Evolutionary conservation across 352 stramenopile genomes (phyloP).

Genomic region (Phytophthora citrophthora): DNA sequence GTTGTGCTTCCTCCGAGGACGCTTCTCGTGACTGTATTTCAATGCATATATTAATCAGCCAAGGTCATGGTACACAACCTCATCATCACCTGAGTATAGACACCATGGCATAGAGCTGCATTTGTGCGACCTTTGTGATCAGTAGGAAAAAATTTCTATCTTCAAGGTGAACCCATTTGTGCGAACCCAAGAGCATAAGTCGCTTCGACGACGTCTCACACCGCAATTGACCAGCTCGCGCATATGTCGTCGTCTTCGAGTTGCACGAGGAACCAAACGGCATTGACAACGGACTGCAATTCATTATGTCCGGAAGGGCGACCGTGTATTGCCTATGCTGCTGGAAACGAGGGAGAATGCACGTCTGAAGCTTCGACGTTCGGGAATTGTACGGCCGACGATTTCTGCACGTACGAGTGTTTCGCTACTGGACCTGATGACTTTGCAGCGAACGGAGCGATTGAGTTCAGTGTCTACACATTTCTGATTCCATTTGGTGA

Average conservation of each 20-base stretch:
- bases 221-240: slow-evolving; percentile 4
- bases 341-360: slow-evolving; percentile 15
- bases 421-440: slow-evolving; percentile 59
- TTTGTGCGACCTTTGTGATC: background rate
- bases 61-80: background rate
- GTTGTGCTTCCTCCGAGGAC: too few species aligned
- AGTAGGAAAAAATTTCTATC: background rate
- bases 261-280: slow-evolving; percentile 47
- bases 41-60: too few species aligned
- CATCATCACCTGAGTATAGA: too few species aligned
- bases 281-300: slow-evolving; percentile 56
- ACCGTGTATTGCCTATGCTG: slow-evolving; percentile 62
- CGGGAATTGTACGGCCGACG: slow-evolving; percentile 40
- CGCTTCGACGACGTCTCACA: slow-evolving; percentile 7
- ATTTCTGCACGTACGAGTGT: slow-evolving; percentile 60
- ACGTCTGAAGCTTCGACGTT: slow-evolving; percentile 31
- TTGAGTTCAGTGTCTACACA: slow-evolving; percentile 62
- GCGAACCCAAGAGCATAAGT: slow-evolving; percentile 6
- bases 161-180: slow-evolving; percentile 26
- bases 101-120: background rate
- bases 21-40: too few species aligned
- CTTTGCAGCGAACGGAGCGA: slow-evolving; percentile 52
- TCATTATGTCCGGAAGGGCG: slow-evolving; percentile 50
- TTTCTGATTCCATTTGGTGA: slow-evolving; percentile 66
- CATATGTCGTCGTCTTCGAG: slow-evolving; percentile 8